Evolutionary conservation across 805 yeast species (phyloP).

Genomic region (Candida krabiensis): DNA sequence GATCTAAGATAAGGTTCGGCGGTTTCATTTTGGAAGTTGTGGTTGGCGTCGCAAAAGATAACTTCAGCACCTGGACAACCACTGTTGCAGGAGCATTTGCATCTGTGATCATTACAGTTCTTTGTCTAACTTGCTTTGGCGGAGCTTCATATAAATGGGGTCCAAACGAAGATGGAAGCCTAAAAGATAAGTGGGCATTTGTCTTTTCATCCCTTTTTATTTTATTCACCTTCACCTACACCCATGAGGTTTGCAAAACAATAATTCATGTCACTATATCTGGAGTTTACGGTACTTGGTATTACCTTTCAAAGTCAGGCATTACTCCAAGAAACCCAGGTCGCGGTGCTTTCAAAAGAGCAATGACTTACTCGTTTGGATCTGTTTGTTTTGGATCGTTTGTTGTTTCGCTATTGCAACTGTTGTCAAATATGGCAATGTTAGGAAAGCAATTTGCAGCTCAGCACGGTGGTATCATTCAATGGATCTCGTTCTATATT

Average conservation of each 20-base stretch:
- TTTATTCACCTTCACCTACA: conserved; percentile 77
- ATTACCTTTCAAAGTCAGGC: conserved; percentile 55
- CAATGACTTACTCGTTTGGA: conserved; percentile 84
- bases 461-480: conserved; percentile 7
- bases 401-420: conserved; percentile 69
- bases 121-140: conserved; percentile 17
- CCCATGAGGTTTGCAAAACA: conserved; percentile 78
- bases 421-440: conserved; percentile 4
- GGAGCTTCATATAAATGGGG: conserved; percentile 48
- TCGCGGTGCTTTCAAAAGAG: conserved; percentile 70
- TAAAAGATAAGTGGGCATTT: conserved; percentile 16
- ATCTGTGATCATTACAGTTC: background rate
- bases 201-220: conserved; percentile 47
- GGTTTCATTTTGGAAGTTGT: conserved; percentile 34
- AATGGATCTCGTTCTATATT: conserved; percentile 7
- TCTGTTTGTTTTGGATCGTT: conserved; percentile 81
- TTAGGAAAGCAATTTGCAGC: conserved; percentile 12
- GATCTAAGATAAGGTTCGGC: conserved; percentile 27
- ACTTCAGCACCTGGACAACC: conserved; percentile 58
- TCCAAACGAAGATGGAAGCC: conserved; percentile 15
- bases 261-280: conserved; percentile 77
- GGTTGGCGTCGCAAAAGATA: conserved; percentile 66
- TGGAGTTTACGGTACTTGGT: conserved; percentile 91
- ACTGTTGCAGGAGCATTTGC: conserved; percentile 4
- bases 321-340: conserved; percentile 76